Base-by-base conservation (phyloP, 352 stramenopile genomes). In the Sclerospora graminicola region DNA sequence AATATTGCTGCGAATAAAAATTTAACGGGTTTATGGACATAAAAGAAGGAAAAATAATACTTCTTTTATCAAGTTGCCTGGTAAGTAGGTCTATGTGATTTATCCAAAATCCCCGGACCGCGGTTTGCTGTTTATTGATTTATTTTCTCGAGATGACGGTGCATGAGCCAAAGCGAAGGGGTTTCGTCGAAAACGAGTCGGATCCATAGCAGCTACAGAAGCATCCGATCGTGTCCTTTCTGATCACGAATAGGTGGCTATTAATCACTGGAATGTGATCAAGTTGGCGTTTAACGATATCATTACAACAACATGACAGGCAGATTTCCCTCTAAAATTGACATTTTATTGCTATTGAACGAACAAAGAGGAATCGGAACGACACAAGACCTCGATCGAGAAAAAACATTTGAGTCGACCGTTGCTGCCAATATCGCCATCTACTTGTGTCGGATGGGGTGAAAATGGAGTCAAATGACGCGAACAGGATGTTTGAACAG, bases 101-200 rank as follows among this genome's bases (percentile, higher is more conserved):
- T 89, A 89, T 44, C 31, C 44, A n/a, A n/a, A 6, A 64, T 63
- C 0, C 51, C 62, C 0, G 76, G 67, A 0, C 71, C 79, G 4
- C 42, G n/a, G n/a, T n/a, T n/a, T n/a, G n/a, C n/a, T 90, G 16
- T 85, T 68, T 39, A 58, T 90, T 29, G 79, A 90, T 48, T 60
- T 90, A 43, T 85, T 79, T 56, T 90, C 79, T 3, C 63, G 74
- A 30, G 54, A 68, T 0, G 69, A 86, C n/a, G 71, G 71, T 5
- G 70, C 60, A 18, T 76, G 79, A 8, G 79, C 79, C 37, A 75
- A 68, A 23, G 74, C 88, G 20, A 88, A 85, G 45, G 60, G 66
- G 8, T 90, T 90, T 57, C 62, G 79, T 8, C 57, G 68, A n/a
- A 73, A 65, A 56, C 35, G 64, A 0, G 69, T 81, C n/a, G 71